These are phyloP conservation scores for Boletus pseudopeckii DNA, from an alignment of 768 basidiomycete species.

Conservation along the genomic window DNA sequence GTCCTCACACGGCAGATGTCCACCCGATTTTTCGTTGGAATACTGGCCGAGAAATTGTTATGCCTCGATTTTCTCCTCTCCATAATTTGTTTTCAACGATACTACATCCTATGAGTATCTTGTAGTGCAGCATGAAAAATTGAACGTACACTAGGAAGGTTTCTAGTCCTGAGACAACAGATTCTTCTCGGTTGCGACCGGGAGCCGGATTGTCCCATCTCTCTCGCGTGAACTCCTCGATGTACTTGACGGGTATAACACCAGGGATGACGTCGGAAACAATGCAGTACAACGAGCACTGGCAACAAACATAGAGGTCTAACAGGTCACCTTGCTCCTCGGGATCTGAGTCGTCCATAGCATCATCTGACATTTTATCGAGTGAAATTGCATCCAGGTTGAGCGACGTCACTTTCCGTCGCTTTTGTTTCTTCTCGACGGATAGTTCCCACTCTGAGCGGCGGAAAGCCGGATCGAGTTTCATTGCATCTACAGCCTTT, in stretches of 20 bases:
- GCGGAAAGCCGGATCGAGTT: conserved; percentile 59
- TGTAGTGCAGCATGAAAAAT: background rate
- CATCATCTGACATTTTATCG: conserved; percentile 26
- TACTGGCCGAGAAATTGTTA: conserved; percentile 49
- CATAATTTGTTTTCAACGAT: conserved; percentile 75
- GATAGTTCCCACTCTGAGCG: conserved; percentile 59
- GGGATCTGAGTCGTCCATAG: conserved; percentile 29
- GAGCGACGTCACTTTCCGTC: conserved; percentile 49
- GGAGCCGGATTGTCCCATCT: conserved; percentile 55
- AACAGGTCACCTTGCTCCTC: conserved; percentile 53
- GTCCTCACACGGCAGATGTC: conserved; percentile 53
- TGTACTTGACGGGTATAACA: conserved; percentile 57
- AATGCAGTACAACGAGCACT: conserved; percentile 73
- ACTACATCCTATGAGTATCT: conserved; percentile 34
- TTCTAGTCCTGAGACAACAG: conserved; percentile 58
- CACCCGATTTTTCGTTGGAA: conserved; percentile 70
- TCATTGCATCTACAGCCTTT: conserved; percentile 64
- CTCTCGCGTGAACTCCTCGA: conserved; percentile 63
- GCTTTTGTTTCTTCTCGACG: conserved; percentile 48
- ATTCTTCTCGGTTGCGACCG: conserved; percentile 52
- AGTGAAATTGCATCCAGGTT: conserved; percentile 27
- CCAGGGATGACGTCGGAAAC: conserved; percentile 71
- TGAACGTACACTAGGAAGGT: conserved; percentile 60
- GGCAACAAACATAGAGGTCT: conserved; percentile 82
- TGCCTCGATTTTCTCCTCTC: conserved; percentile 59